Evolutionary conservation across 208 protist genomes (phyloP).

Genomic region (Acanthamoeba lenticulata): DNA sequence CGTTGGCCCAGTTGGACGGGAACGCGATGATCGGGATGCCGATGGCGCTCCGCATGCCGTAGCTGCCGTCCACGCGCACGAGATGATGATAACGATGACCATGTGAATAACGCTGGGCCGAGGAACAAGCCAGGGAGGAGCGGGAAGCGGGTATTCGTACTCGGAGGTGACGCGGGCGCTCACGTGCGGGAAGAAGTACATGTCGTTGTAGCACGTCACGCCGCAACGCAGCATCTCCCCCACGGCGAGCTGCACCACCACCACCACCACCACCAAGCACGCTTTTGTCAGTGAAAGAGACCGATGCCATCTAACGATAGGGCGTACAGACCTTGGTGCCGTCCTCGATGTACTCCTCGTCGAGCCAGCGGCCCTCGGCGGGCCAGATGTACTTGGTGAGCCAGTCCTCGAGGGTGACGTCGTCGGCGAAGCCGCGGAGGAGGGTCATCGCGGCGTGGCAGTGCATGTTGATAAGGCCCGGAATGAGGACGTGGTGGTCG

Average conservation of each 20-base stretch:
- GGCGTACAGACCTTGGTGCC: not conserved
- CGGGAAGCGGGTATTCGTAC: not conserved
- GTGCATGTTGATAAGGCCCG: slow-evolving; percentile 81
- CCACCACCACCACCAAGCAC: too few relatives aligned
- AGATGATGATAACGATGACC: not conserved
- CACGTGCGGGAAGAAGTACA: slow-evolving; percentile 82
- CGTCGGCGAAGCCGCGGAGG: slow-evolving; percentile 76
- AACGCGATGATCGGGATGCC: slow-evolving; percentile 79
- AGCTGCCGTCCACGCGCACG: not conserved
- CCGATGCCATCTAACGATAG: not conserved
- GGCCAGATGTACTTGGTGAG: slow-evolving; percentile 72
- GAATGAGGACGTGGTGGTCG: slow-evolving; percentile 72
- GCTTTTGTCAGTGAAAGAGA: not conserved
- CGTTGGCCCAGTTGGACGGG: slow-evolving; percentile 73
- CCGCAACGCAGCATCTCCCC: slow-evolving; percentile 82
- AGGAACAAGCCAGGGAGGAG: not conserved
- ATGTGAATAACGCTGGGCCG: not conserved
- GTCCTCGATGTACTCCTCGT: slow-evolving; percentile 55
- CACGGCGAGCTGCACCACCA: slow-evolving; percentile 66
- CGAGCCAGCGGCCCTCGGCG: slow-evolving; percentile 56
- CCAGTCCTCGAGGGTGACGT: slow-evolving; percentile 77
- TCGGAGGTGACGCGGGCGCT: slow-evolving; percentile 61
- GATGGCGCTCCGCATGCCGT: slow-evolving; percentile 78
- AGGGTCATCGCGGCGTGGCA: slow-evolving; percentile 77
- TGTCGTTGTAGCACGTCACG: slow-evolving; percentile 84